Evolutionary conservation across 202 grass and related monocot genomes (phyloP), one percentile per base, ranked within the genome.

Genomic region (Zoysia matrella): DNA sequence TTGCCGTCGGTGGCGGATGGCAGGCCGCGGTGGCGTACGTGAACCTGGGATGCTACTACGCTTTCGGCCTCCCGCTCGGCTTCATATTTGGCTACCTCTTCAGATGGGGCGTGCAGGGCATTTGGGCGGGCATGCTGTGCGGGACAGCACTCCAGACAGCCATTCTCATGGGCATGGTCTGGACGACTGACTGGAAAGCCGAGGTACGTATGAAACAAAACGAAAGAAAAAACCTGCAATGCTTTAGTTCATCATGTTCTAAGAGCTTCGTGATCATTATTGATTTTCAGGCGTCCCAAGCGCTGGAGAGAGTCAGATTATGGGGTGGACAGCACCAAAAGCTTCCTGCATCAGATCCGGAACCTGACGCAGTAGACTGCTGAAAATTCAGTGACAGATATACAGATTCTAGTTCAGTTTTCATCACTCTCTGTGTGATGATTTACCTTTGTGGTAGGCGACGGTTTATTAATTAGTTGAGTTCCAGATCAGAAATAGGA

Each of bases 41-140:
- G 52, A 98, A 98, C 69, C 78, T 98, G 36, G 92, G 82, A 5
- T 94, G 95, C 79, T 94, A 94, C 81, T 98, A 93, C 81, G 80
- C 77, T 5, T 91, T 98, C 51, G 95, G 95, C 22, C 82, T 98
- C 63, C 95, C 92, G 18, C 81, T 98, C 0, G 95, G 95, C 0
- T 91, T 93, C 70, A 50, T 93, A 52, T 82, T 98, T 46, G 95
- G 95, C 44, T 98, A 93, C 67, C 42, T 86, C 52, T 51, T 98
- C 63, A 80, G 91, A 44, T 88, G 75, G 69, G 95, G 92, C n/a
- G 95, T 11, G 22, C 72, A 97, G 95, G 95, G 95, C 13, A 97
- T 97, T 69, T 97, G 95, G 95, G 72, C 55, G 0, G 95, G 92
- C 18, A 98, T 98, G 92, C 73, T 98, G 7, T 84, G 82, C 57